These are phyloP conservation scores for Schrenkiella parvula DNA, from an alignment of 345 rosid genomes.

Conservation along the genomic window DNA sequence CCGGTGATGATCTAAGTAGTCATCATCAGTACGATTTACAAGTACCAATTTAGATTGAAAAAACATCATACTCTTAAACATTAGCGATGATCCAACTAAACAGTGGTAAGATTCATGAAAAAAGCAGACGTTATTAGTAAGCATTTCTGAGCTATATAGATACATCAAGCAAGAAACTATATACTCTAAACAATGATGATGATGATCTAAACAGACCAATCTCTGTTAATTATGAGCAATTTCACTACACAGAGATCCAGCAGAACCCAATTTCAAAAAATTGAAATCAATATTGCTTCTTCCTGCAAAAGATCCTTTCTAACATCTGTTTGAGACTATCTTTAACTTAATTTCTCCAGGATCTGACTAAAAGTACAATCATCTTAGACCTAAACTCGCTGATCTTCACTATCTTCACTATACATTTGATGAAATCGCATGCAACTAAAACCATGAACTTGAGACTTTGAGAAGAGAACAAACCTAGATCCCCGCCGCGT, in stretches of 20 bases:
- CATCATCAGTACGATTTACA: background rate
- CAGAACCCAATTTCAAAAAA: background rate
- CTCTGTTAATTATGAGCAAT: background rate
- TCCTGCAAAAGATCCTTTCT: too few species aligned
- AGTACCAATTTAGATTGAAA: background rate
- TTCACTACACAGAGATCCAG: background rate
- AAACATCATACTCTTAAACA: background rate
- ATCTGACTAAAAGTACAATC: background rate
- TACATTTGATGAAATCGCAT: background rate
- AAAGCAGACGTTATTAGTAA: background rate
- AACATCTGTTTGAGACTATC: background rate
- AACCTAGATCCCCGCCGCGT: conserved; percentile 96
- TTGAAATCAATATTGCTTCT: background rate
- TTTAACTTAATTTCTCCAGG: background rate
- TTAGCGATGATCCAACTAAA: background rate
- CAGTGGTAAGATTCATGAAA: background rate
- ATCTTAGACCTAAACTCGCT: conserved; percentile 4
- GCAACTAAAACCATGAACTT: background rate
- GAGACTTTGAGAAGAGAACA: conserved; percentile 3
- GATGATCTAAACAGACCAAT: background rate
- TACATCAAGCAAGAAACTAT: background rate
- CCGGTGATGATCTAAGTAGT: background rate
- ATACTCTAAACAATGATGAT: background rate
- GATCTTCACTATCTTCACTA: background rate
- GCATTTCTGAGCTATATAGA: background rate